These are phyloP conservation scores for Boletellus ananas DNA, from an alignment of 768 basidiomycete species.

Conservation along the genomic window DNA sequence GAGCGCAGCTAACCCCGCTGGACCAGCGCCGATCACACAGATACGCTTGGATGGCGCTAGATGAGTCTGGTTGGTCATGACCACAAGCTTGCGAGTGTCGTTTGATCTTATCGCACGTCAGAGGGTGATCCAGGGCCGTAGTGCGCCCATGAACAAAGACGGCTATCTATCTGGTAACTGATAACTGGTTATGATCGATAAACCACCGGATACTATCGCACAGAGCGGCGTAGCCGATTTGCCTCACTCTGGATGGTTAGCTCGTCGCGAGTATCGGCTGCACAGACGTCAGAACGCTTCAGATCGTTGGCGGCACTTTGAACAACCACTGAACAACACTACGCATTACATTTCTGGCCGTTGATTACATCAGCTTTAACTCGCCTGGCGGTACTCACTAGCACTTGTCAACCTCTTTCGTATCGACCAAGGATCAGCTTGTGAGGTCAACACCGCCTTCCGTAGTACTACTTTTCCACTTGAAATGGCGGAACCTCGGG, in stretches of 20 bases:
- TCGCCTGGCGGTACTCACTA: not conserved
- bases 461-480: constrained; percentile 1
- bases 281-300: not conserved
- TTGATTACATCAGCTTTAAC: constrained; percentile 17
- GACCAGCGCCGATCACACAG: constrained; percentile 72
- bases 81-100: not conserved
- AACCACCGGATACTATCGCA: too few species aligned
- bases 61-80: constrained; percentile 8
- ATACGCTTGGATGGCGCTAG: constrained; percentile 39
- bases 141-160: too few species aligned
- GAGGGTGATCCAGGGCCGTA: too few species aligned
- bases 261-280: too few species aligned
- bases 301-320: too few species aligned
- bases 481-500: constrained; percentile 63
- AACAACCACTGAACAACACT: not conserved
- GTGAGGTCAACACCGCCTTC: constrained; percentile 63
- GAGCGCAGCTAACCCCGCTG: constrained; percentile 68
- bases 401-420: not conserved
- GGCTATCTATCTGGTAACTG: too few species aligned
- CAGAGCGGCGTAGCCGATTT: too few species aligned
- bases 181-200: too few species aligned
- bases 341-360: constrained; percentile 2
- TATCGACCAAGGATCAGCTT: constrained; percentile 80
- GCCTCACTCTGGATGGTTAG: too few species aligned
- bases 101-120: too few species aligned